Base-by-base conservation (phyloP, 2,329 filamentous ascomycete species). In the Mariannaea elegans region DNA sequence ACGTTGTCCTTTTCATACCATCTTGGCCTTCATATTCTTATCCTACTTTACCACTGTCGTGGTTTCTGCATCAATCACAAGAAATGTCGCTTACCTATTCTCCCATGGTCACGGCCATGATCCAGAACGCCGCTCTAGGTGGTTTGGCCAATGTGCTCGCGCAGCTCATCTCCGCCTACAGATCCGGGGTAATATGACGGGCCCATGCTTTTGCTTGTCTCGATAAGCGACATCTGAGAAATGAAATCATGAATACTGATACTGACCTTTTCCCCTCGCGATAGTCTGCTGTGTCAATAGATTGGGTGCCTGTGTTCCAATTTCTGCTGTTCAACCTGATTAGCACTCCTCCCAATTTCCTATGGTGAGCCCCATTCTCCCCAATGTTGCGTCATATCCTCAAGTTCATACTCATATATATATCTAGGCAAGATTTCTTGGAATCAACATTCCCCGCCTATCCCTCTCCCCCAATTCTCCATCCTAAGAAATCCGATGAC, bases 261-360 rank as follows among this genome's bases (percentile, higher is more conserved):
- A 12, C 49, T 55, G 5, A 36, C 6, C 7, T 24, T 41, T 14
- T n/a, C 13, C 14, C 18, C 45, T 27, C 3, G 1, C 18, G 52
- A 27, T 64, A 92, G 88, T 80, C 77, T 51, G 76, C 86, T 10
- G 83, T 91, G 51, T 75, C 79, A 21, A 79, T 96, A 67, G 86
- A 93, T 76, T 83, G 84, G 76, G 77, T 84, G 5, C 87, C 90
- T 4, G 82, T 97, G 41, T 78, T 93, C 66, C 91, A 93, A 73
- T 97, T 96, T 76, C 78, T 91, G 50, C 71, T 92, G 52, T 97
- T 90, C 80, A 86, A 89, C 65, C 72, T 91, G 31, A 72, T 97
- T 59, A 89, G 84, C 75, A 90, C 89, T 38, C 93, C 93, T 3
- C 91, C 91, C 42, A 97, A 97, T 77, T 92, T 93, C 72, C 73